Percentiles rank a stretch among this genome's conserved stretches.
These are phyloP conservation scores for Posidonia oceanica DNA, from an alignment of 116 monocot species.

Conservation along the genomic window DNA sequence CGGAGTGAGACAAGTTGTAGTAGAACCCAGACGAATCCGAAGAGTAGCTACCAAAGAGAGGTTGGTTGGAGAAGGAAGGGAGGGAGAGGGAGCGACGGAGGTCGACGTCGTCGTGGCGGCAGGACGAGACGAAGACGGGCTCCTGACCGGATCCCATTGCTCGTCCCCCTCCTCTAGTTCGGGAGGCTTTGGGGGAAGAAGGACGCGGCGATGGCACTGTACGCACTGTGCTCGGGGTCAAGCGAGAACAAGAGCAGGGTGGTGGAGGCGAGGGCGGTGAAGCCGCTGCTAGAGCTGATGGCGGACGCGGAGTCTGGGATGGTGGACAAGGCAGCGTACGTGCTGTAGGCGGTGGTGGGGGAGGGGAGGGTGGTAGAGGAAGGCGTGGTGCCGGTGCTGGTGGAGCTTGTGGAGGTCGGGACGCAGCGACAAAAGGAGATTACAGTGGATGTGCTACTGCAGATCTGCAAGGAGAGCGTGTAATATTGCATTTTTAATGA, in stretches of 20 bases:
- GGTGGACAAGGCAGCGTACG: constrained; percentile 66
- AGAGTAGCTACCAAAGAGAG: constrained; percentile 11
- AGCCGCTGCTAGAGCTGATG: constrained; percentile 44
- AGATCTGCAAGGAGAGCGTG: constrained; percentile 44
- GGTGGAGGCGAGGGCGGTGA: constrained; percentile 40
- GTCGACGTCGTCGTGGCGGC: not conserved
- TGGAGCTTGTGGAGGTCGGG: constrained; percentile 54
- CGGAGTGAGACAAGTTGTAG: constrained; percentile 4
- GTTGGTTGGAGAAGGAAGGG: not conserved
- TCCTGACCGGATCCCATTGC: constrained; percentile 28
- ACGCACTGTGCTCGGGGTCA: constrained; percentile 28
- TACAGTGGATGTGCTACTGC: constrained; percentile 28
- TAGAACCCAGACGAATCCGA: constrained; percentile 19
- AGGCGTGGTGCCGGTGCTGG: constrained; percentile 44
- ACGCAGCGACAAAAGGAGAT: constrained; percentile 41
- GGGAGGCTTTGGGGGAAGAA: constrained; percentile 56
- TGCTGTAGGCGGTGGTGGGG: constrained; percentile 27
- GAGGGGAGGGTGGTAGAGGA: constrained; percentile 38
- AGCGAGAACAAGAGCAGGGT: constrained; percentile 42
- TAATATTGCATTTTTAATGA: too few relatives aligned
- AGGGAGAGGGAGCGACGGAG: constrained; percentile 20
- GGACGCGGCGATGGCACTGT: constrained; percentile 58
- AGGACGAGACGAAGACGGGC: constrained; percentile 12
- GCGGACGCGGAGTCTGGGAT: constrained; percentile 41
- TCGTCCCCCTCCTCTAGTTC: constrained; percentile 37